These are phyloP conservation scores for Cajanus cajan DNA, from an alignment of 306 rosid genomes.

Conservation along the genomic window DNA sequence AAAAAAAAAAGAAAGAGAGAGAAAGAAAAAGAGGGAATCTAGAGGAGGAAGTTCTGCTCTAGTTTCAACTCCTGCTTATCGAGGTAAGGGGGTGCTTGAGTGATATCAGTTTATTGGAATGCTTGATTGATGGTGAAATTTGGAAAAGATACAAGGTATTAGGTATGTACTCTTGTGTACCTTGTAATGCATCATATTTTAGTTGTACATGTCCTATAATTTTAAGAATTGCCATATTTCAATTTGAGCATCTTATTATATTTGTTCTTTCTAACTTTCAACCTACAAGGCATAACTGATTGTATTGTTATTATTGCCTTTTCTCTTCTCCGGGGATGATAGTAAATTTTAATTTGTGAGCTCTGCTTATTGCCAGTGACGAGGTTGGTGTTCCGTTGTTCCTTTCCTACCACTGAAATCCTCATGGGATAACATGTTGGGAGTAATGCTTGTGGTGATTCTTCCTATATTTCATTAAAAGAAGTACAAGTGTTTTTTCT, in stretches of 20 bases:
- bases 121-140: too few species aligned
- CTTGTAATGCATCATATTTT: not conserved
- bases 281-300: not conserved
- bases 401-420: not conserved
- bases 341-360: not conserved
- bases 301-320: conserved; percentile 8
- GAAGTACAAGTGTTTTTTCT: conserved; percentile 10
- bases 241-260: not conserved
- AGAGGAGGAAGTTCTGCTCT: too few species aligned
- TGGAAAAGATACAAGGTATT: too few species aligned
- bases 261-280: not conserved
- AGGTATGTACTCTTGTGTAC: too few species aligned
- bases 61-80: too few species aligned
- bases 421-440: conserved; percentile 10
- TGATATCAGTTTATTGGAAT: too few species aligned
- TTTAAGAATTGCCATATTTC: not conserved
- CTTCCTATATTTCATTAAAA: conserved; percentile 1
- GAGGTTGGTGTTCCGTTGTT: not conserved
- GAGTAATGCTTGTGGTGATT: conserved; percentile 17
- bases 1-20: too few species aligned
- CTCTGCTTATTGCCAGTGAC: conserved; percentile 25
- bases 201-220: not conserved
- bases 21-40: too few species aligned
- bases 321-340: not conserved
- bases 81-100: too few species aligned